Conservation (phyloP, 768 basidiomycete species). For the Hortiboletus campestris region DNA sequence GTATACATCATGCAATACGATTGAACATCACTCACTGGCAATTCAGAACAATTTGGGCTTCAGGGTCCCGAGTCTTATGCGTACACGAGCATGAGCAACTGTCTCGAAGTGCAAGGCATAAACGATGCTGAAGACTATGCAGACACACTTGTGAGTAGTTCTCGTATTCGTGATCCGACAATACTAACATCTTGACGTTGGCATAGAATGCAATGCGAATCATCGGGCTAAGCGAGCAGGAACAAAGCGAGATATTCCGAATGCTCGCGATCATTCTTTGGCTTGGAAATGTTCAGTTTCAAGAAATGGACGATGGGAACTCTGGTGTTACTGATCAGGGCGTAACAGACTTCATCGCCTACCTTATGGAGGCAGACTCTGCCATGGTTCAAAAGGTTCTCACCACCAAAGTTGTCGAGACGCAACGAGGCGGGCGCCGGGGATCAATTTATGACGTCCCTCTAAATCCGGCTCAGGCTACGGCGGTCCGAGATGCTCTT, state of each 20-base stretch:
- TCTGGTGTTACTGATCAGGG: slow-evolving; percentile 73
- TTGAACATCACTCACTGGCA: slow-evolving; percentile 12
- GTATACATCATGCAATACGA: slow-evolving; percentile 39
- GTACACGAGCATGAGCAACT: slow-evolving; percentile 90
- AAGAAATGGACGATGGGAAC: slow-evolving; percentile 88
- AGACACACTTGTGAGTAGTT: slow-evolving; percentile 75
- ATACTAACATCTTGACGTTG: neutral
- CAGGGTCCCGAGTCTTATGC: slow-evolving; percentile 96
- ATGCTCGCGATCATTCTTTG: slow-evolving; percentile 91
- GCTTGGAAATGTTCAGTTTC: slow-evolving; percentile 94
- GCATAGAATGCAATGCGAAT: slow-evolving; percentile 86
- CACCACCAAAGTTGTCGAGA: slow-evolving; percentile 85
- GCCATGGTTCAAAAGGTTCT: slow-evolving; percentile 82
- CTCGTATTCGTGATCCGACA: neutral
- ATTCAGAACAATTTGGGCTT: slow-evolving; percentile 84
- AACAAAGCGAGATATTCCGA: slow-evolving; percentile 91
- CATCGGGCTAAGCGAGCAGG: slow-evolving; percentile 80
- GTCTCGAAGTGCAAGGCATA: slow-evolving; percentile 87
- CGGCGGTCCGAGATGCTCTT: slow-evolving; percentile 85
- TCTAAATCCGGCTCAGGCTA: slow-evolving; percentile 87
- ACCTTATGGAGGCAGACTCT: slow-evolving; percentile 87
- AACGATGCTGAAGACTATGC: slow-evolving; percentile 84
- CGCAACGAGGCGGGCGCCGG: slow-evolving; percentile 85
- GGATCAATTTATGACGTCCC: slow-evolving; percentile 98
- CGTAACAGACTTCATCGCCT: slow-evolving; percentile 93